Conservation (phyloP, 2,329 filamentous ascomycete species). For the Didymella glomerata region DNA sequence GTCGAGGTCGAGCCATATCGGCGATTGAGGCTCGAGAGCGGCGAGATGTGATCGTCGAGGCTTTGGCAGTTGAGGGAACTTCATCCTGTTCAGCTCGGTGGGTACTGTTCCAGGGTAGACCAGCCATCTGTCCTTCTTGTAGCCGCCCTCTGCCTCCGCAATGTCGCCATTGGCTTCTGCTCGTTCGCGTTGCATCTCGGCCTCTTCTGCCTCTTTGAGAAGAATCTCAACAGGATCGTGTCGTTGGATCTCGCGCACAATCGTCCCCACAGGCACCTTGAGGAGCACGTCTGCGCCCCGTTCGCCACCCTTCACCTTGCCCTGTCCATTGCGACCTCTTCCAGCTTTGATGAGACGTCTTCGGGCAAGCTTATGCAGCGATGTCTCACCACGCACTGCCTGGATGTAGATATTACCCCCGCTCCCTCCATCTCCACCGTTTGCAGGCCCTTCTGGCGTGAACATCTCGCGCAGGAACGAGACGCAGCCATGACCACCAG, state of each 20-base stretch:
- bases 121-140: constrained; percentile 77
- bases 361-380: constrained; percentile 87
- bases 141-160: constrained; percentile 45
- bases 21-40: constrained; percentile 74
- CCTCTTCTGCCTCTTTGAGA: constrained; percentile 51
- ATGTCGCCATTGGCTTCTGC: constrained; percentile 35
- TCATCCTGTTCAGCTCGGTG: constrained; percentile 70
- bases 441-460: constrained; percentile 85
- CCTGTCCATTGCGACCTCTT: constrained; percentile 79
- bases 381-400: constrained; percentile 88
- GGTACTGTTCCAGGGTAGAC: constrained; percentile 82
- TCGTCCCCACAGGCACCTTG: constrained; percentile 89
- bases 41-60: constrained; percentile 65
- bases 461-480: constrained; percentile 94
- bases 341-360: constrained; percentile 77
- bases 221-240: constrained; percentile 80
- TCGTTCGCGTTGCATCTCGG: constrained; percentile 34
- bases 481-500: constrained; percentile 90
- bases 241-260: constrained; percentile 82
- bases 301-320: constrained; percentile 75
- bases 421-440: constrained; percentile 91
- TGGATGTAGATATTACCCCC: constrained; percentile 96
- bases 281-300: constrained; percentile 88
- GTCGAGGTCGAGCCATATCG: constrained; percentile 67
- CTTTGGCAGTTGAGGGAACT: constrained; percentile 65